phyloP scores from a whole-genome alignment of 495 filamentous ascomycete genomes.

The Trichoderma reesei region DNA sequence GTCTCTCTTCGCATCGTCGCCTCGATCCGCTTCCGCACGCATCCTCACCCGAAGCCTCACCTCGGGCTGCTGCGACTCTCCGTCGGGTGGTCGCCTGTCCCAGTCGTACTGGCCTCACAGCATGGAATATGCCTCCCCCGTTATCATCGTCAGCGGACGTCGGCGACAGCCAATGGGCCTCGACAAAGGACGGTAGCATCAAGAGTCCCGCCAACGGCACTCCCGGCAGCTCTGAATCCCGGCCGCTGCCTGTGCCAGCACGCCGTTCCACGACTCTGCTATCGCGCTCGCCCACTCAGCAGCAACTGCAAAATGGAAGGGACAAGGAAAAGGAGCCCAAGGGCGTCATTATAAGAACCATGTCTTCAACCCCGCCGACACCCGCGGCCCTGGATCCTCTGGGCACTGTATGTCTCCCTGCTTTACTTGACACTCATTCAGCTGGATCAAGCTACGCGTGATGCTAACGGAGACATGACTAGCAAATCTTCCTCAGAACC shows the following conservation, averaged over 20 bases:
- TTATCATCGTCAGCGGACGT: not conserved
- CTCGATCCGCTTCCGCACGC: not conserved
- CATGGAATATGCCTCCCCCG: slow-evolving; percentile 6
- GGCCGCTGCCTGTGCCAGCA: not conserved
- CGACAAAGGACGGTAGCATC: not conserved
- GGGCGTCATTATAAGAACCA: slow-evolving; percentile 12
- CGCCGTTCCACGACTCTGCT: slow-evolving; percentile 14
- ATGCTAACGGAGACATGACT: slow-evolving; percentile 1
- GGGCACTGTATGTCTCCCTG: slow-evolving; percentile 30
- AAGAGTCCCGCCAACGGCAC: not conserved
- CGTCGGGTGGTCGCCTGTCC: not conserved
- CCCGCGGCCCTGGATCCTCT: slow-evolving; percentile 34
- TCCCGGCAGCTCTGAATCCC: not conserved
- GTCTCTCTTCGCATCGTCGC: not conserved
- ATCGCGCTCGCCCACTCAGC: slow-evolving; percentile 19
- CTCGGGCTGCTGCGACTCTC: slow-evolving; percentile 2
- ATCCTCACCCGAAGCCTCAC: not conserved
- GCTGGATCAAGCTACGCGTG: not conserved
- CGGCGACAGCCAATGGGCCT: not conserved
- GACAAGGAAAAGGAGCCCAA: slow-evolving; percentile 21
- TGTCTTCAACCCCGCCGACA: slow-evolving; percentile 15
- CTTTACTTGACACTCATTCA: not conserved
- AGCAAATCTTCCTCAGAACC: slow-evolving; percentile 73
- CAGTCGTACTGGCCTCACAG: not conserved
- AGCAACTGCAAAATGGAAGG: slow-evolving; percentile 12